A percentile compares a stretch with the other conserved stretches of the same genome.
phyloP scores from a whole-genome alignment of 371 early-diverging fungal genomes.

The Syncephalis plumigaleata region DNA sequence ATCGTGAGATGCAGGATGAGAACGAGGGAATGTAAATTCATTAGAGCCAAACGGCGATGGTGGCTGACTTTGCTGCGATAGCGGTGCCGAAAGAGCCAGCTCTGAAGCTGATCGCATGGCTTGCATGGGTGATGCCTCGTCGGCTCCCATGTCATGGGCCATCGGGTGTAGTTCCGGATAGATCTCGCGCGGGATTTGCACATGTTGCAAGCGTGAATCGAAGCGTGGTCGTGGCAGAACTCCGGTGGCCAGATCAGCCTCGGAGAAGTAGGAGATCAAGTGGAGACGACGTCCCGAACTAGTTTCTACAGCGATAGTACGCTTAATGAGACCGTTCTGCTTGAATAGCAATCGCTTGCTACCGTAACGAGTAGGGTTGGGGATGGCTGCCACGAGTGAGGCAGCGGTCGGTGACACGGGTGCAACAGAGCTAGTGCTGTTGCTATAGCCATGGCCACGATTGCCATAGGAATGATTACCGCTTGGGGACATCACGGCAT shows the following conservation, averaged over 20 bases:
- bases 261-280: conserved; percentile 69
- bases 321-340: conserved; percentile 64
- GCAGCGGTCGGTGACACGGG: background rate
- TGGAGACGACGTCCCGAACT: conserved; percentile 59
- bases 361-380: no score
- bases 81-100: no score
- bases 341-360: conserved; percentile 24
- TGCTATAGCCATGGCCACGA: conserved; percentile 4
- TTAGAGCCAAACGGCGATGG: no score
- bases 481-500: conserved; percentile 8
- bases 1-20: no score
- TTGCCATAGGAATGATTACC: conserved; percentile 10
- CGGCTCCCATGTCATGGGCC: no score
- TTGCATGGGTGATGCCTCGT: no score
- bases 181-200: conserved; percentile 28
- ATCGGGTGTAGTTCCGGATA: no score
- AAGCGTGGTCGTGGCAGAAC: conserved; percentile 22
- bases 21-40: no score
- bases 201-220: conserved; percentile 19
- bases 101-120: no score
- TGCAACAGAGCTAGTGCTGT: conserved; percentile 3
- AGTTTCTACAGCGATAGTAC: conserved; percentile 68
- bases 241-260: conserved; percentile 38
- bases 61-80: no score
- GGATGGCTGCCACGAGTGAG: no score